These are phyloP conservation scores for Rosa hybrid DNA, from an alignment of 331 rosid genomes.

Conservation along the genomic window DNA sequence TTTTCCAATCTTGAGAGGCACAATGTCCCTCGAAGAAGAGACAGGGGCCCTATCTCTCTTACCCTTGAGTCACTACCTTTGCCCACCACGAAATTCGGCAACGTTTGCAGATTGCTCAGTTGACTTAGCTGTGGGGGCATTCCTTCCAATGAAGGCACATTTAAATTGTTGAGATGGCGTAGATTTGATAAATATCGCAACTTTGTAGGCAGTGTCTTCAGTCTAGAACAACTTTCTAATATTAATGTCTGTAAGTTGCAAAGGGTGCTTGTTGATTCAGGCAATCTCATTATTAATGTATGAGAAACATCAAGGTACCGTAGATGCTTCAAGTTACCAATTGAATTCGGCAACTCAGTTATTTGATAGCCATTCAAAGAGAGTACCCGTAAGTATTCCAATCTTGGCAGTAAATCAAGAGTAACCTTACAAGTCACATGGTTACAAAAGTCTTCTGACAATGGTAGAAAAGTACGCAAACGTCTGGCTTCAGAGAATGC, in stretches of 20 bases:
- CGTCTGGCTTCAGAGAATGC: background rate
- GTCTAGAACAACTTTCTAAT: background rate
- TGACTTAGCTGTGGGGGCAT: background rate
- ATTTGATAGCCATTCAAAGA: background rate
- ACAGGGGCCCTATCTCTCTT: background rate
- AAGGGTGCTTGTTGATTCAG: background rate
- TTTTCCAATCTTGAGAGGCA: constrained; percentile 19
- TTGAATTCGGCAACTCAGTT: background rate
- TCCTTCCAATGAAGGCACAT: background rate
- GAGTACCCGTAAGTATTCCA: background rate
- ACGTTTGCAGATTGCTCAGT: background rate
- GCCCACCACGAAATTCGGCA: background rate
- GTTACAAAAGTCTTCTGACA: background rate
- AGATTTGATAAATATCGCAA: background rate
- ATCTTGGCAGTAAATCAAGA: background rate
- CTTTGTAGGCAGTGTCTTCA: background rate
- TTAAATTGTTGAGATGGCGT: background rate
- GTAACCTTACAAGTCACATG: background rate
- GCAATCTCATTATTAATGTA: background rate
- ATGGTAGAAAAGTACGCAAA: background rate
- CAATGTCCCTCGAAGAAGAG: constrained; percentile 15
- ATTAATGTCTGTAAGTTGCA: background rate
- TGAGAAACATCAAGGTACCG: background rate
- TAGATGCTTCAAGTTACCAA: background rate
- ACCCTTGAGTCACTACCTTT: background rate